phyloP scores from a whole-genome alignment of 129 eudicot genomes.

The Centaurea solstitialis region DNA sequence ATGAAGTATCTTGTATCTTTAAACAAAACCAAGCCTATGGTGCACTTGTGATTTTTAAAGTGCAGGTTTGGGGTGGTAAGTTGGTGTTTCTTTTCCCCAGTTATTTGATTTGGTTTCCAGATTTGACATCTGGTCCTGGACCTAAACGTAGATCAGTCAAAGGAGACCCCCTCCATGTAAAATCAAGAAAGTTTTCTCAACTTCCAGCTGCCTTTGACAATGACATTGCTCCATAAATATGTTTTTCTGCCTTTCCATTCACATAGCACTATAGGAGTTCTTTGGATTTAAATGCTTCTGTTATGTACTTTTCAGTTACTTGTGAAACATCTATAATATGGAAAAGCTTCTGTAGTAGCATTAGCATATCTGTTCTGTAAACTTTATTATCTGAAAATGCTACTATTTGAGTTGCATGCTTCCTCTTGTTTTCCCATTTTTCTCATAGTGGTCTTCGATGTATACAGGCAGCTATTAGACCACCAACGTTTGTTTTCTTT shows the following conservation, averaged over 20 bases:
- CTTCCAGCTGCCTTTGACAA: constrained; percentile 1
- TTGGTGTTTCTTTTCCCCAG: background rate
- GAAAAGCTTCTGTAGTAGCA: background rate
- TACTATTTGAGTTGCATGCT: background rate
- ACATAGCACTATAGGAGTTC: background rate
- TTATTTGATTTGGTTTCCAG: background rate
- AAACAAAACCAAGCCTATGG: background rate
- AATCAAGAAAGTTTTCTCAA: background rate
- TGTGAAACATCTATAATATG: background rate
- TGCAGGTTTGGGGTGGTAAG: background rate
- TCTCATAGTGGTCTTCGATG: constrained; percentile 5
- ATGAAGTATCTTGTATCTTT: background rate
- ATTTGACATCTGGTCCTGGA: background rate
- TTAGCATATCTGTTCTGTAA: background rate
- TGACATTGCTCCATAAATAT: background rate
- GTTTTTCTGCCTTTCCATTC: background rate
- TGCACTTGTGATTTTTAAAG: background rate
- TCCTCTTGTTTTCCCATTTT: background rate
- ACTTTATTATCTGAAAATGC: background rate
- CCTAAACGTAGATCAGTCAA: background rate
- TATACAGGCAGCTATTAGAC: constrained; percentile 91
- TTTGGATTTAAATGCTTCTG: background rate
- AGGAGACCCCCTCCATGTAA: background rate
- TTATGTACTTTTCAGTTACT: background rate
- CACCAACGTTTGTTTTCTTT: constrained; percentile 98